Evolutionary conservation across 441 rosid genomes (phyloP), one percentile per base, ranked within the genome.

Genomic region (Corymbia citriodora): DNA sequence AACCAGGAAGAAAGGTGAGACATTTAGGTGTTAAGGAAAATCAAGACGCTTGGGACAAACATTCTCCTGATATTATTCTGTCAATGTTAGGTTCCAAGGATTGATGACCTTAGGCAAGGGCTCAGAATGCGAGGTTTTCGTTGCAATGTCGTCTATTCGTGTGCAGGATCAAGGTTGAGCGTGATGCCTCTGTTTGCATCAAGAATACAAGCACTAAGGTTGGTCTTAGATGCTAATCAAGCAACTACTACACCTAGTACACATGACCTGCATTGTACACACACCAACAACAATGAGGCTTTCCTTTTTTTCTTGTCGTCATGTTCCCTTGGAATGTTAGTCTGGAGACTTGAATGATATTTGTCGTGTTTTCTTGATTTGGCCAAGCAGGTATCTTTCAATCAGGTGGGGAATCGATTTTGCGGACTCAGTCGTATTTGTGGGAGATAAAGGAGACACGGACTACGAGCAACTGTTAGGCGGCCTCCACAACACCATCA

Each of bases 371-470:
- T 86, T 90, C 74, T 91, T 88, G 31, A 87, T 53, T 90, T 83
- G 81, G 49, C 89, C 85, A 23, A 92, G 92, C 94, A 98, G 98
- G 96, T 98, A 97, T 90, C 99, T 98, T 87, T 96, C 96, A 68
- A 93, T 96, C 68, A 95, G 95, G 90, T 97, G 99, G 99, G 99
- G 97, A 91, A 94, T 96, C 63, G 98, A 96, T 90, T 94, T 95
- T 72, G 92, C 97, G 1, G 96, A 94, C 90, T 91, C 94, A 89
- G 94, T 96, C 27, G 92, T 96, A 89, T 95, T 98, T 89, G 92
- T 94, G 92, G 99, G 99, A 48, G 99, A 95, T 89, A 94, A 88
- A 90, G 99, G 99, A 88, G 99, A 98, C 90, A 96, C 99, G n/a
- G 99, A 97, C 94, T 94, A 94, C 55, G 98, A 96, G 89, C 95